These are phyloP conservation scores for Xeromyces bisporus DNA, from an alignment of 495 filamentous ascomycete genomes.

Conservation along the genomic window DNA sequence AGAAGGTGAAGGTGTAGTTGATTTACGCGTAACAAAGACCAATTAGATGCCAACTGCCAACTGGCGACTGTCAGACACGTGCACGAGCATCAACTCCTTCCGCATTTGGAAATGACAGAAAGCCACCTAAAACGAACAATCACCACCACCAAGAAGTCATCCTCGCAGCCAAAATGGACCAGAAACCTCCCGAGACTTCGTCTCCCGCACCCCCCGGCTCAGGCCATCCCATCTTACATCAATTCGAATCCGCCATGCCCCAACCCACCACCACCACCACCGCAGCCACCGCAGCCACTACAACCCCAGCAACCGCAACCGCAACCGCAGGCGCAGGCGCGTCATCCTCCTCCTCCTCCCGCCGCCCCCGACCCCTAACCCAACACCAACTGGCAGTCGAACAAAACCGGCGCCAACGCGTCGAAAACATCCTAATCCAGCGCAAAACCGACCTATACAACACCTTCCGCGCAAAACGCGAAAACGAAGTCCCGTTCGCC, in stretches of 20 bases:
- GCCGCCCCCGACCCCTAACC: constrained; percentile 69
- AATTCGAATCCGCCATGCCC: constrained; percentile 25
- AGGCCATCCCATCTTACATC: constrained; percentile 29
- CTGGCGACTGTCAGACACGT: too few relatives aligned
- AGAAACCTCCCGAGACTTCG: constrained; percentile 27
- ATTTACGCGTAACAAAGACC: too few relatives aligned
- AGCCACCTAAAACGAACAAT: too few relatives aligned
- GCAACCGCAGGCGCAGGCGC: too few relatives aligned
- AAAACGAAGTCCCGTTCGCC: constrained; percentile 42
- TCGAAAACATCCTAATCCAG: constrained; percentile 72
- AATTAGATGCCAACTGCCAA: too few relatives aligned
- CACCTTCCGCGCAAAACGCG: constrained; percentile 40
- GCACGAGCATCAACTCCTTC: too few relatives aligned
- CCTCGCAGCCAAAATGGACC: constrained; percentile 33
- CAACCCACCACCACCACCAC: constrained; percentile 7
- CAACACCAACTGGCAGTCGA: constrained; percentile 89
- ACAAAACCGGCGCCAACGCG: constrained; percentile 69
- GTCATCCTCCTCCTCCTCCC: constrained; percentile 13
- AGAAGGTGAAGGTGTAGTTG: too few relatives aligned
- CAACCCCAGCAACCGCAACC: constrained; percentile 2
- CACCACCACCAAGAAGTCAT: too few relatives aligned
- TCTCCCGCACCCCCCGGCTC: constrained; percentile 34
- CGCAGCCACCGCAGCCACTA: background rate
- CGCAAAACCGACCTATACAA: constrained; percentile 44
- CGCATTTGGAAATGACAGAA: too few relatives aligned